Evolutionary conservation across 495 filamentous ascomycete genomes (phyloP).

Genomic region (Neurospora pannonica): DNA sequence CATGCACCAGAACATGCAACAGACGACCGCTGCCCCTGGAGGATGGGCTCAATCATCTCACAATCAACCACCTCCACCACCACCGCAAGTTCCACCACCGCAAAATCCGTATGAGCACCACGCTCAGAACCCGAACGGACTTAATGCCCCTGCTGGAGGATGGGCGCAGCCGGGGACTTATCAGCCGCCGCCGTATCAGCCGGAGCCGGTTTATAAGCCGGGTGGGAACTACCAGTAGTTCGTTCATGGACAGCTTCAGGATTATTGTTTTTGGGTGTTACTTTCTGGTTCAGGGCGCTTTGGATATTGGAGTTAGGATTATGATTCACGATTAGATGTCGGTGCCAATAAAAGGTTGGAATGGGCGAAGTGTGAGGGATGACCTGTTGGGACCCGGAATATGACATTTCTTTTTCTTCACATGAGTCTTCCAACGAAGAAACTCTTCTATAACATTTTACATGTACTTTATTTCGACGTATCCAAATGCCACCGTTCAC

Average conservation of each 20-base stretch:
- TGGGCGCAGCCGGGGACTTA: neutral
- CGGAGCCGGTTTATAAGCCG: neutral
- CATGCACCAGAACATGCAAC: neutral
- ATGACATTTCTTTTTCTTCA: neutral
- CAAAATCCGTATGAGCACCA: neutral
- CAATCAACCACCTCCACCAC: neutral
- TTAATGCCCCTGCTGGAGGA: neutral
- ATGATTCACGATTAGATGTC: neutral
- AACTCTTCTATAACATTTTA: neutral
- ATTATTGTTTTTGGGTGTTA: neutral
- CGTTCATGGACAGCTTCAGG: neutral
- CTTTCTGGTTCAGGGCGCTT: neutral
- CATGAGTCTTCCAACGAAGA: neutral
- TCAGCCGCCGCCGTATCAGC: neutral
- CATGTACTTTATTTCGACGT: neutral
- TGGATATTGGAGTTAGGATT: neutral
- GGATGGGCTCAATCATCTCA: neutral
- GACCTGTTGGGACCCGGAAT: neutral
- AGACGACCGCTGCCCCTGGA: neutral
- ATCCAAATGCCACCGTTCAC: neutral
- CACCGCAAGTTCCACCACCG: neutral
- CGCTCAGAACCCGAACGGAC: neutral
- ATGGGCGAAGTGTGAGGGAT: neutral
- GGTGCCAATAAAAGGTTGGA: neutral
- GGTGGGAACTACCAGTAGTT: neutral